Evolutionary conservation across 768 basidiomycete species (phyloP).

Genomic region (Suillus tomentosus): DNA sequence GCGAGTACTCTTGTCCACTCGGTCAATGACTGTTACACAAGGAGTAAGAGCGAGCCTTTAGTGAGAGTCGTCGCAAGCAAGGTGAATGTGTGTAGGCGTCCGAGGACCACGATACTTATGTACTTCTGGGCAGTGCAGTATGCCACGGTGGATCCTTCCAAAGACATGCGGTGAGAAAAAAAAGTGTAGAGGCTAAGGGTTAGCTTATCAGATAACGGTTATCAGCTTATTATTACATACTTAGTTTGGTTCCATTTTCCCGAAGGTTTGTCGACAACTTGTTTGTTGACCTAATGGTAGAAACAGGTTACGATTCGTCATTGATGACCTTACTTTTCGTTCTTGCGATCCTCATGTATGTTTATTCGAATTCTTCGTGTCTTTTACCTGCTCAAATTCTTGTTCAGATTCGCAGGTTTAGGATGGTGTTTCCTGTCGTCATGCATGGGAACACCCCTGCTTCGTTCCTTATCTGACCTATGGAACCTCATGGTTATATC

Average conservation of each 20-base stretch:
- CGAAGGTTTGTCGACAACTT: not conserved
- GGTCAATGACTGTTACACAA: not conserved
- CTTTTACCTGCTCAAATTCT: not conserved
- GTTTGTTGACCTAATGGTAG: conserved; percentile 10
- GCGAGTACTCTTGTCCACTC: not conserved
- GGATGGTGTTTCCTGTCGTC: conserved; percentile 72
- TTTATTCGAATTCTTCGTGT: conserved; percentile 7
- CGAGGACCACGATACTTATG: not conserved
- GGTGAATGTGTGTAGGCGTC: conserved; percentile 1
- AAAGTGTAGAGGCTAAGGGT: too few species aligned
- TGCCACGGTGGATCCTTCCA: conserved; percentile 1
- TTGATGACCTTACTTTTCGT: conserved; percentile 47
- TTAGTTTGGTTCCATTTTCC: too few species aligned
- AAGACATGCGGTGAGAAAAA: conserved; percentile 18
- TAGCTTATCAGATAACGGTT: too few species aligned
- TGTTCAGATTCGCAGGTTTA: conserved; percentile 43
- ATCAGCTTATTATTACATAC: too few species aligned
- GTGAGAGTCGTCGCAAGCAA: not conserved
- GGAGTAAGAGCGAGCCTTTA: not conserved
- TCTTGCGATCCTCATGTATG: conserved; percentile 51
- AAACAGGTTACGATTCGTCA: conserved; percentile 30
- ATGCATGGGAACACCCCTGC: conserved; percentile 57
- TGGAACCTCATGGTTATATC: conserved; percentile 47
- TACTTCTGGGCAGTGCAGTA: not conserved
- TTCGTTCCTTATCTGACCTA: conserved; percentile 44